Evolutionary conservation across 768 basidiomycete species (phyloP).

Genomic region (Mrakia gelida): DNA sequence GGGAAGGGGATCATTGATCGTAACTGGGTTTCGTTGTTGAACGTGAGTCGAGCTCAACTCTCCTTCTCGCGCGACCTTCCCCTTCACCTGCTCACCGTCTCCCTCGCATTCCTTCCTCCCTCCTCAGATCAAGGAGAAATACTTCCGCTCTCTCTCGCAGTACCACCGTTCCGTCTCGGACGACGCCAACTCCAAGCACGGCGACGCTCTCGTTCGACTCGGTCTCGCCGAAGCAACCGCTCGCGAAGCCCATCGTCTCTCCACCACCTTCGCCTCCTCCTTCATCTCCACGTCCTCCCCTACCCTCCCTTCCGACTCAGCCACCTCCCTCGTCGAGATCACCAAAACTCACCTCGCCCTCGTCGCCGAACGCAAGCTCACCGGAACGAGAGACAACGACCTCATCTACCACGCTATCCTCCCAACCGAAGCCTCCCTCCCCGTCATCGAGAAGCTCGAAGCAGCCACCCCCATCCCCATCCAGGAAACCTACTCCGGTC

Average conservation of each 20-base stretch:
- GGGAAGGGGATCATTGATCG: conserved; percentile 93
- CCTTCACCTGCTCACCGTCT: not conserved
- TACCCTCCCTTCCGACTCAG: conserved; percentile 81
- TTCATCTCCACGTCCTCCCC: conserved; percentile 55
- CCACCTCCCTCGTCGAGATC: conserved; percentile 70
- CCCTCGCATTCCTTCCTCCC: not conserved
- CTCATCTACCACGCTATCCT: conserved; percentile 92
- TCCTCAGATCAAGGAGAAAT: conserved; percentile 78
- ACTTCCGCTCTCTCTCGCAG: conserved; percentile 78
- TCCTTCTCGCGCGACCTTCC: not conserved
- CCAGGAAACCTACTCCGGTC: conserved; percentile 84
- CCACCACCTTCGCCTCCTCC: conserved; percentile 62
- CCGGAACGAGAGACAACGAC: conserved; percentile 86
- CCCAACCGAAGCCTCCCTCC: conserved; percentile 70
- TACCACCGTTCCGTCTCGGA: conserved; percentile 82
- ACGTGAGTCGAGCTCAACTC: conserved; percentile 52
- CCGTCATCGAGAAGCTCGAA: conserved; percentile 70
- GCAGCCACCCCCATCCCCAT: conserved; percentile 73
- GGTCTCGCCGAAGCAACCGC: conserved; percentile 69
- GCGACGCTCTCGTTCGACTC: conserved; percentile 76
- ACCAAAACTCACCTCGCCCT: conserved; percentile 76
- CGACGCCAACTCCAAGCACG: conserved; percentile 68
- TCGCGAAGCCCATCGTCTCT: conserved; percentile 72
- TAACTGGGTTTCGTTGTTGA: conserved; percentile 84
- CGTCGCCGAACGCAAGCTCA: conserved; percentile 66